These are phyloP conservation scores for Lepiota venenata DNA, from an alignment of 768 basidiomycete genomes.

Conservation along the genomic window DNA sequence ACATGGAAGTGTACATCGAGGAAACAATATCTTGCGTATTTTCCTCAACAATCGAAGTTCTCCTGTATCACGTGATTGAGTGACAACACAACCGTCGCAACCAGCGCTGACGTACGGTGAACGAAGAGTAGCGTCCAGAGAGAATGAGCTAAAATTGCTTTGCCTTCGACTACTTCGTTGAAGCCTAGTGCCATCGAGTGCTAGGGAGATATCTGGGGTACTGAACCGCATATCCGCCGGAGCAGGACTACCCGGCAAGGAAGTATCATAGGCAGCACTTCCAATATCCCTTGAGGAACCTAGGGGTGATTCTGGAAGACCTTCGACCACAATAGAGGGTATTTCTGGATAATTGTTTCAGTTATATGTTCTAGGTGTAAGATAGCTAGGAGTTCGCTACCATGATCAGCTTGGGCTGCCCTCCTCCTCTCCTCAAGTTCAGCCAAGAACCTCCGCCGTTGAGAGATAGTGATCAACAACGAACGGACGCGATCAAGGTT, in stretches of 20 bases:
- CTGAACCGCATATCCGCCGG: slow-evolving; percentile 29
- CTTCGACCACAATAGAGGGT: slow-evolving; percentile 69
- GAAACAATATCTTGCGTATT: slow-evolving; percentile 49
- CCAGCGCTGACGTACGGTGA: slow-evolving; percentile 40
- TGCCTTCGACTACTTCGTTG: slow-evolving; percentile 51
- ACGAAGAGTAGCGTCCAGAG: slow-evolving; percentile 42
- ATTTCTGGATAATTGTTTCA: slow-evolving; percentile 40
- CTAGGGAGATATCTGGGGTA: slow-evolving; percentile 45
- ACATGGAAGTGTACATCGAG: slow-evolving; percentile 64
- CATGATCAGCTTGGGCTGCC: slow-evolving; percentile 35
- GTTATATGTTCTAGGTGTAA: background rate
- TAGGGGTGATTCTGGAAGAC: slow-evolving; percentile 50
- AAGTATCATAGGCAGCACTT: slow-evolving; percentile 32
- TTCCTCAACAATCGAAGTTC: slow-evolving; percentile 37
- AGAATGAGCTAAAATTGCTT: slow-evolving; percentile 61
- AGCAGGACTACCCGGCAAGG: slow-evolving; percentile 37
- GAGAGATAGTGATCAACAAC: slow-evolving; percentile 70
- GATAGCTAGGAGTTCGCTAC: slow-evolving; percentile 22
- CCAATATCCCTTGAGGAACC: slow-evolving; percentile 55
- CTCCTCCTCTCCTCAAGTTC: slow-evolving; percentile 38
- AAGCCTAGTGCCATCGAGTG: slow-evolving; percentile 43
- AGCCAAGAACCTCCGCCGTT: slow-evolving; percentile 64
- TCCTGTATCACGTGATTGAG: slow-evolving; percentile 23
- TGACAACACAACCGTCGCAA: background rate
- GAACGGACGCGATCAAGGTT: slow-evolving; percentile 85